These are phyloP conservation scores for Huntiella moniliformis DNA, from an alignment of 2,329 filamentous ascomycete species.

Conservation along the genomic window DNA sequence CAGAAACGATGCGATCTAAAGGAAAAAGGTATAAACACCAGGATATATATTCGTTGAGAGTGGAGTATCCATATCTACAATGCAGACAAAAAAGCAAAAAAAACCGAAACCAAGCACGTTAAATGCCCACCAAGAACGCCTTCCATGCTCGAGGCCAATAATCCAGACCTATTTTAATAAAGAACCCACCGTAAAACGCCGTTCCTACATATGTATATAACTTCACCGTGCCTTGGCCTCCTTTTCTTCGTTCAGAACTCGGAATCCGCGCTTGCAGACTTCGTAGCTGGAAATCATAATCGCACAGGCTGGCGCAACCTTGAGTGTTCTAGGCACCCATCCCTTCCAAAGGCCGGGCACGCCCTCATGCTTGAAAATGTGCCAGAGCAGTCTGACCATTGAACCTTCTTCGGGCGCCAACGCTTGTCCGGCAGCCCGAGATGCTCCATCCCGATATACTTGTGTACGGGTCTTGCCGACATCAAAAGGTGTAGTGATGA, in stretches of 20 bases:
- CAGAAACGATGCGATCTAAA: no score
- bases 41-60: no score
- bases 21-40: no score
- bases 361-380: slow-evolving; percentile 80
- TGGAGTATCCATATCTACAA: no score
- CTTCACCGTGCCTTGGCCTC: neutral
- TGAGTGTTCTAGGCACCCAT: slow-evolving; percentile 79
- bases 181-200: no score
- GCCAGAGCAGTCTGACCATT: slow-evolving; percentile 70
- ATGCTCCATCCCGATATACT: slow-evolving; percentile 43
- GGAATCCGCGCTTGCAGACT: slow-evolving; percentile 76
- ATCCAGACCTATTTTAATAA: no score
- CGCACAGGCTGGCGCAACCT: slow-evolving; percentile 88
- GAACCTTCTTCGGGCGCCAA: slow-evolving; percentile 51
- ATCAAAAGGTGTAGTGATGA: slow-evolving; percentile 88
- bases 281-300: slow-evolving; percentile 99
- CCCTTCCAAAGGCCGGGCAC: slow-evolving; percentile 67
- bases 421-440: slow-evolving; percentile 18
- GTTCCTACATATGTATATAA: neutral
- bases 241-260: slow-evolving; percentile 45
- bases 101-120: neutral
- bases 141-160: no score
- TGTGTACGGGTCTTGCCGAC: slow-evolving; percentile 94
- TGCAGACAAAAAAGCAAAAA: neutral
- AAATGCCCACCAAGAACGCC: neutral